phyloP scores from a whole-genome alignment of 306 rosid genomes.

The Carpinus fangiana region DNA sequence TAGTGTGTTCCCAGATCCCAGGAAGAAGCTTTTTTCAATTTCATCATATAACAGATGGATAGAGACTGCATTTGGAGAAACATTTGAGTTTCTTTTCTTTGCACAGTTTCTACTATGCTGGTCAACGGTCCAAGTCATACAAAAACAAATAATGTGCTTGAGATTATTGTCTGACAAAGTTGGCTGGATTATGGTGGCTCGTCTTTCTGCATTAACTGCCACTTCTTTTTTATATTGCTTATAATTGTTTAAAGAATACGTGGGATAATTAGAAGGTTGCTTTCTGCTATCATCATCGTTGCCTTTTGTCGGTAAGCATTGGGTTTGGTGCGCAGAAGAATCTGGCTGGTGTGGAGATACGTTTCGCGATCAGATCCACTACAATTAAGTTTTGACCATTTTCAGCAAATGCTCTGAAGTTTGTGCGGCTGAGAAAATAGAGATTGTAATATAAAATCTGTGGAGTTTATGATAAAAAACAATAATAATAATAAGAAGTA shows the following conservation, averaged over 20 bases:
- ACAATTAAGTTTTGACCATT: no score
- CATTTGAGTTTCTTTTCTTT: background rate
- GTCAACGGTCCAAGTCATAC: background rate
- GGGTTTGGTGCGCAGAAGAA: background rate
- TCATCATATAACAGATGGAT: background rate
- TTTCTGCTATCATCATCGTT: background rate
- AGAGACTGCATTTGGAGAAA: background rate
- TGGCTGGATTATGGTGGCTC: background rate
- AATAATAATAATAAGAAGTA: no score
- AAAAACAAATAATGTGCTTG: background rate
- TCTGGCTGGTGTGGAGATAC: background rate
- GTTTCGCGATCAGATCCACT: no score
- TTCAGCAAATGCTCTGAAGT: no score
- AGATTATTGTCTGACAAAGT: background rate
- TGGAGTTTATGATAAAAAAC: no score
- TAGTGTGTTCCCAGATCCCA: background rate
- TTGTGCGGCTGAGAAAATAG: no score
- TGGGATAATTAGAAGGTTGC: background rate
- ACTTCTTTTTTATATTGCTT: background rate
- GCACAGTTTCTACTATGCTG: background rate
- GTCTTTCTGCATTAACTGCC: background rate
- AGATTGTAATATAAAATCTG: no score
- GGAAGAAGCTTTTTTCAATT: background rate
- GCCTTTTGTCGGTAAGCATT: background rate
- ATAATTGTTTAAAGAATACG: background rate